phyloP scores from a whole-genome alignment of 2,329 filamentous ascomycete genomes.

The Aspergillus unguis region DNA sequence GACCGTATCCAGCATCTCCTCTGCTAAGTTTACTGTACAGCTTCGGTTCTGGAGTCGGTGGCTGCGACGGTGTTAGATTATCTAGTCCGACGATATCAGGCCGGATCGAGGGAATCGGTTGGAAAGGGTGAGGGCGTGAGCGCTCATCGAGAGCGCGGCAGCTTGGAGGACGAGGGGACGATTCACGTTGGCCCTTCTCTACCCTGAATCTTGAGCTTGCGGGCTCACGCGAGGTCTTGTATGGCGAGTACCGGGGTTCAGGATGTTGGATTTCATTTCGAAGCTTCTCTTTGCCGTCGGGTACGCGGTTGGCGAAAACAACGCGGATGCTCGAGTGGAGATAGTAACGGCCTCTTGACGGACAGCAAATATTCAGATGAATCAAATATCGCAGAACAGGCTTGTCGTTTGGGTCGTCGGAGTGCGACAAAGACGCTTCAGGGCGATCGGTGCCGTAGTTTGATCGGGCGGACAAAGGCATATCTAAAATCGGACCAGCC shows the following conservation, averaged over 20 bases:
- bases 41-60: slow-evolving; percentile 32
- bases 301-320: slow-evolving; percentile 93
- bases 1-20: slow-evolving; percentile 62
- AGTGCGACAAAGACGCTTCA: slow-evolving; percentile 51
- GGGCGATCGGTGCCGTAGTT: slow-evolving; percentile 51
- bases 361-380: slow-evolving; percentile 89
- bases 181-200: slow-evolving; percentile 59
- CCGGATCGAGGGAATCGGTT: slow-evolving; percentile 18
- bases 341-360: slow-evolving; percentile 77
- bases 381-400: slow-evolving; percentile 84
- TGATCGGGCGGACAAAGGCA: slow-evolving; percentile 48
- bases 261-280: slow-evolving; percentile 86
- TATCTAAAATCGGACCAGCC: slow-evolving; percentile 76
- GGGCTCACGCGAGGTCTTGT: slow-evolving; percentile 63
- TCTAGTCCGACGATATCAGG: slow-evolving; percentile 22
- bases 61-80: slow-evolving; percentile 22
- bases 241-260: slow-evolving; percentile 79
- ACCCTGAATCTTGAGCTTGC: slow-evolving; percentile 52
- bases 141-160: slow-evolving; percentile 1
- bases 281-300: slow-evolving; percentile 89
- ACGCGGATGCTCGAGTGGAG: slow-evolving; percentile 89
- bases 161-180: not conserved
- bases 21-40: slow-evolving; percentile 66
- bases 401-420: slow-evolving; percentile 44
- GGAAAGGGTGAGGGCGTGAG: slow-evolving; percentile 17